Conservation (phyloP, 306 rosid species). For the Fragaria ananassa region DNA sequence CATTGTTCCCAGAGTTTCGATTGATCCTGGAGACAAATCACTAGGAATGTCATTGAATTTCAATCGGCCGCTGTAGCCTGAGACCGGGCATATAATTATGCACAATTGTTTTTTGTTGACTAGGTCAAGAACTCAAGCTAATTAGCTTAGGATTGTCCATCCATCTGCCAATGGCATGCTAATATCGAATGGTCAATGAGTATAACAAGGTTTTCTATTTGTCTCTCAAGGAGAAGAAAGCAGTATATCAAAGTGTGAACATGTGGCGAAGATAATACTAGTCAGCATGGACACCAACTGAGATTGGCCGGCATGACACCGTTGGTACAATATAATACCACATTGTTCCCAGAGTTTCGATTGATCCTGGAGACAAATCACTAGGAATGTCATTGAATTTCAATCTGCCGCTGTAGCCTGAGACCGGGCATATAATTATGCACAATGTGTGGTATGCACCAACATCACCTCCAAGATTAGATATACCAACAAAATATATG, state of each 20-base stretch:
- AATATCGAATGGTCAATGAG: neutral
- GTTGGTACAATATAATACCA: neutral
- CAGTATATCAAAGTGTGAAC: neutral
- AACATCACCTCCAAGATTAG: constrained; percentile 5
- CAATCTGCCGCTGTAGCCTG: neutral
- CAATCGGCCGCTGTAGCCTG: neutral
- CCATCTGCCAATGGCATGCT: neutral
- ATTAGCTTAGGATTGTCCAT: neutral
- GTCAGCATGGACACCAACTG: neutral
- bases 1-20: neutral
- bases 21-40: neutral
- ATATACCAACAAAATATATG: neutral
- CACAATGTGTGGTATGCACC: neutral
- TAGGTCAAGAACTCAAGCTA: neutral
- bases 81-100: neutral
- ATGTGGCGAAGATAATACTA: neutral
- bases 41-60: neutral
- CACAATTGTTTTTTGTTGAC: neutral
- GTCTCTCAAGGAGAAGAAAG: neutral
- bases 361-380: neutral
- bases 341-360: neutral
- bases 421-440: neutral
- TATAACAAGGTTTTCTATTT: neutral
- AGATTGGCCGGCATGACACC: neutral
- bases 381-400: neutral